Evolutionary conservation across 139 green algal genomes (phyloP).

Genomic region (Nannochloris sp.): DNA sequence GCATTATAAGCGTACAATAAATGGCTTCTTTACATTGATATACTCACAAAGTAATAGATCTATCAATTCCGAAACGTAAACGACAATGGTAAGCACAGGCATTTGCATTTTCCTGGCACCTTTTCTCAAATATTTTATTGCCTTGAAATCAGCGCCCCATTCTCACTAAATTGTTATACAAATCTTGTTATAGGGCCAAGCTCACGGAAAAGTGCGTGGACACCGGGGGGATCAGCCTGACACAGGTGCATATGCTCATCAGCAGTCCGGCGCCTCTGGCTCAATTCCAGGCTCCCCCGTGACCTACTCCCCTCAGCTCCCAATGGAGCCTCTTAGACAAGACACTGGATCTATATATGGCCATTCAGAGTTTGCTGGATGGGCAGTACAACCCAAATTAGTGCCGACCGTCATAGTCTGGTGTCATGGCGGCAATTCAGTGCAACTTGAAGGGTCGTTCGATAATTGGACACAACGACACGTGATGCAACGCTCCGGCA

Average conservation of each 20-base stretch:
- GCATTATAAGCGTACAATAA: no score
- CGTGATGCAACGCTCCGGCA: conserved; percentile 73
- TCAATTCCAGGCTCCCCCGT: conserved; percentile 70
- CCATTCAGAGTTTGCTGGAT: conserved; percentile 65
- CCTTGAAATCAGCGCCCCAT: no score
- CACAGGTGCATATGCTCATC: not conserved
- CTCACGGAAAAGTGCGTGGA: conserved; percentile 14
- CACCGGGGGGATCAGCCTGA: not conserved
- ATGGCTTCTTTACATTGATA: no score
- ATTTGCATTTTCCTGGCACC: no score
- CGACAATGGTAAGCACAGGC: no score
- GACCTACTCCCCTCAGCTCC: conserved; percentile 75
- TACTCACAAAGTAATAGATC: no score
- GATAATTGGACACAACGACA: conserved; percentile 88
- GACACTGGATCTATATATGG: conserved; percentile 10
- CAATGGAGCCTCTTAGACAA: conserved; percentile 43
- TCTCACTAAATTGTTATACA: no score
- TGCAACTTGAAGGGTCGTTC: conserved; percentile 93
- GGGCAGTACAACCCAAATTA: conserved; percentile 69
- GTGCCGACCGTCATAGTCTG: conserved; percentile 81
- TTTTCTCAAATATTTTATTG: no score
- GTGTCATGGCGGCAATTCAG: conserved; percentile 77
- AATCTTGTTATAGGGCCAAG: conserved; percentile 21
- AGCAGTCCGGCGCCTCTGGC: not conserved
- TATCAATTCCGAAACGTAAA: no score